Percentiles rank a stretch among this genome's conserved stretches.
phyloP scores from a whole-genome alignment of 179 eudicot genomes.

The Kewa caespitosa region DNA sequence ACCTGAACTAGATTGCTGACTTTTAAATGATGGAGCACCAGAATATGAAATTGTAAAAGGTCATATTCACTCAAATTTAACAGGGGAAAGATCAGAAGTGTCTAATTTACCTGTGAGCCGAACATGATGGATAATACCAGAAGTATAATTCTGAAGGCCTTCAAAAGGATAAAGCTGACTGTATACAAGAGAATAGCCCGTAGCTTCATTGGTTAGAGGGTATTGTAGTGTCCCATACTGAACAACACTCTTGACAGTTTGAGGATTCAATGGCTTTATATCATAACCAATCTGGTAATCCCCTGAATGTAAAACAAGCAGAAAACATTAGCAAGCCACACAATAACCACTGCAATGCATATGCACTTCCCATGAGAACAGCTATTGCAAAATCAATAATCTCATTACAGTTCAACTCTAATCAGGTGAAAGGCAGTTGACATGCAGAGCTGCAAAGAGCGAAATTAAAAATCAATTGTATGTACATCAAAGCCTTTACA shows the following conservation, averaged over 20 bases:
- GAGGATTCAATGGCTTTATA: constrained; percentile 69
- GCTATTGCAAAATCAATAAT: background rate
- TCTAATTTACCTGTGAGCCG: constrained; percentile 64
- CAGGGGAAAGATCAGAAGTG: background rate
- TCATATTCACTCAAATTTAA: background rate
- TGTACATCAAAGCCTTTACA: background rate
- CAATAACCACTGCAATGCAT: background rate
- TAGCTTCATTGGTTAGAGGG: constrained; percentile 50
- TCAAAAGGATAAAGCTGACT: constrained; percentile 85
- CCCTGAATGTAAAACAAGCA: constrained; percentile 46
- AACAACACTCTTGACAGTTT: constrained; percentile 62
- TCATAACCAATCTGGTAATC: constrained; percentile 73
- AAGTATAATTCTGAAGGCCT: constrained; percentile 94
- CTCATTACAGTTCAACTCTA: background rate
- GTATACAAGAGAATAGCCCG: constrained; percentile 74
- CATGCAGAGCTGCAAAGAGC: background rate
- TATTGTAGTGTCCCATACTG: constrained; percentile 50
- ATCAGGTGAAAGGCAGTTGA: background rate
- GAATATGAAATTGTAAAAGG: too few species aligned
- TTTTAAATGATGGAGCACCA: too few species aligned
- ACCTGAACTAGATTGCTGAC: background rate
- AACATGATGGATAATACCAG: constrained; percentile 94
- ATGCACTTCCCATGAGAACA: background rate
- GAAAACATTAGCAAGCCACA: background rate
- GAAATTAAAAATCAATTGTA: background rate